These are phyloP conservation scores for Tuber microsphaerosporum DNA, from an alignment of 495 filamentous ascomycete species.

Conservation along the genomic window DNA sequence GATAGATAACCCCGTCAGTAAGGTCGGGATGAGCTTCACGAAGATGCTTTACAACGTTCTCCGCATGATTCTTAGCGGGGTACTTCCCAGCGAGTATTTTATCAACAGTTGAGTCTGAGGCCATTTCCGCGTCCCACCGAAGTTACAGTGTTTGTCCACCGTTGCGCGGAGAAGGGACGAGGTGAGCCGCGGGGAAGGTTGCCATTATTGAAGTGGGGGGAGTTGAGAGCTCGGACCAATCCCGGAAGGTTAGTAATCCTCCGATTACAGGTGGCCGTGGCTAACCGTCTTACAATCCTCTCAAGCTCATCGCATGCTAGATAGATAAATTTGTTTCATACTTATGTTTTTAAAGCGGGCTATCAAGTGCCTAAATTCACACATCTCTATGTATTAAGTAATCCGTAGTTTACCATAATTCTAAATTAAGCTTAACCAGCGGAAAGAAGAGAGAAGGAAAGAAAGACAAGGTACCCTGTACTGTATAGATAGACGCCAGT, in stretches of 20 bases:
- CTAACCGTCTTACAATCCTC: background rate
- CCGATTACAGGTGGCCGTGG: background rate
- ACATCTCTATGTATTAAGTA: background rate
- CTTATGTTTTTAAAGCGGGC: background rate
- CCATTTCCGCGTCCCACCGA: slow-evolving; percentile 10
- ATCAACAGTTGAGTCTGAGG: slow-evolving; percentile 36
- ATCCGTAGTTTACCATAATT: background rate
- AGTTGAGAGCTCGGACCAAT: background rate
- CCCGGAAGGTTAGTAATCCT: background rate
- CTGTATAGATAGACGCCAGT: background rate
- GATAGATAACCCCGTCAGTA: slow-evolving; percentile 64
- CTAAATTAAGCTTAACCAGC: background rate
- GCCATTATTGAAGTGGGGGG: background rate
- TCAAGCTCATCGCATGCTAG: background rate
- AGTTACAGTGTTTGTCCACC: background rate
- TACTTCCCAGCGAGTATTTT: slow-evolving; percentile 65
- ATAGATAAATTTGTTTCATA: background rate
- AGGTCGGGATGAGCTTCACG: slow-evolving; percentile 51
- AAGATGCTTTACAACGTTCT: slow-evolving; percentile 72
- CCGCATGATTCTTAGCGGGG: slow-evolving; percentile 85
- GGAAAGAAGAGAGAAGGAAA: background rate
- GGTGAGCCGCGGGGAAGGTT: background rate
- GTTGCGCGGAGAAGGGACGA: background rate
- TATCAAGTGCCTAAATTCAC: background rate
- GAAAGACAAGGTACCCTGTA: background rate